Percentiles rank a stretch among this genome's conserved stretches.
phyloP scores from a whole-genome alignment of 768 basidiomycete species.

The Hypsizygus marmoreus region DNA sequence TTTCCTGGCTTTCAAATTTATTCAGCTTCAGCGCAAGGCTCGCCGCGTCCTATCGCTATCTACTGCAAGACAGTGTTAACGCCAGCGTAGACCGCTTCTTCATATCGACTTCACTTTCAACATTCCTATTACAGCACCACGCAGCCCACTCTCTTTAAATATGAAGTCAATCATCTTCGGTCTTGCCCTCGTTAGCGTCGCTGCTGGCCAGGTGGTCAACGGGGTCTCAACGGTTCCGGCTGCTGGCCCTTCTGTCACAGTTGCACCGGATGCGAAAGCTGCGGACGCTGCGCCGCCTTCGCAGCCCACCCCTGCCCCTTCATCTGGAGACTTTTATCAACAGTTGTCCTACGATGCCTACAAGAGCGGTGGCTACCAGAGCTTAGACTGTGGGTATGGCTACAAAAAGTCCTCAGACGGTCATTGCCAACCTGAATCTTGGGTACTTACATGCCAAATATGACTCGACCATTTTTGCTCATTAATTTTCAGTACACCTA shows the following conservation, averaged over 20 bases:
- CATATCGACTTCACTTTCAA: constrained; percentile 37
- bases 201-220: constrained; percentile 57
- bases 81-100: constrained; percentile 74
- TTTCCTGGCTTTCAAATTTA: neutral
- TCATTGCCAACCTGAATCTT: constrained; percentile 53
- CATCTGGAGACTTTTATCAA: constrained; percentile 41
- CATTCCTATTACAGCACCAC: constrained; percentile 38
- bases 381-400: constrained; percentile 72
- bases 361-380: constrained; percentile 63
- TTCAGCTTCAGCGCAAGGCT: constrained; percentile 40
- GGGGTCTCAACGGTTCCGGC: constrained; percentile 44
- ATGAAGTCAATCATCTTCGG: constrained; percentile 66
- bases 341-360: constrained; percentile 63
- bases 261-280: constrained; percentile 15
- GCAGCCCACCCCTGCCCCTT: constrained; percentile 34
- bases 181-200: constrained; percentile 59
- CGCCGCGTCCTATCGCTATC: constrained; percentile 41
- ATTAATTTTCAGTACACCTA: constrained; percentile 34
- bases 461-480: constrained; percentile 1
- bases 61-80: constrained; percentile 69
- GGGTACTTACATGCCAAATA: constrained; percentile 45
- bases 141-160: constrained; percentile 50
- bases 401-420: constrained; percentile 58
- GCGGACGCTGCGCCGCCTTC: constrained; percentile 33
- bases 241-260: constrained; percentile 24